Base-by-base conservation (phyloP, 1,284 basidiomycete species). In the Sparassis latifolia region DNA sequence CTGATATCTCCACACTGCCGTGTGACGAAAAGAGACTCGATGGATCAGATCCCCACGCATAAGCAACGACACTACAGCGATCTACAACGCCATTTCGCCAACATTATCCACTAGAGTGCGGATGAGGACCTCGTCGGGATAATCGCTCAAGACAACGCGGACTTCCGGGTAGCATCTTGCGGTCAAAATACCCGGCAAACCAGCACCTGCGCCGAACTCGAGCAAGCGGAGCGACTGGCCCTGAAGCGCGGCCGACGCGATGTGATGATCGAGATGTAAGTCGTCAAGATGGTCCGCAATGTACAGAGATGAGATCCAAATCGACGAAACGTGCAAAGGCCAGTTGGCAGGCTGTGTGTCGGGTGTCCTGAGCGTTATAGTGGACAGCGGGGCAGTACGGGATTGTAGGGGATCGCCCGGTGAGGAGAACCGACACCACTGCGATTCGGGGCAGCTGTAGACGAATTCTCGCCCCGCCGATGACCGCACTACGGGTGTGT, bases 121-220 rank as follows among this genome's bases (percentile, higher is more conserved):
- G 33, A 87, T 80, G 40, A 89, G 70, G n/a, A 65, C 56, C 30
- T 75, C 71, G 62, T 89, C 85, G 1, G 86, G 86, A 61, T 86
- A 89, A 63, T 89, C 86, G 58, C 77, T 86, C 41, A 73, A 71
- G 3, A 75, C 76, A 45, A 88, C 76, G 30, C 55, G 58, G 33
- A 73, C 63, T 46, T 67, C 58, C 33, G 62, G 10, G 59, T 73
- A 73, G 10, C 62, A 57, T 58, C 76, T 79, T 3, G 84, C 76
- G 56, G 87, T 71, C 35, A 78, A 63, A 48, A 89, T 84, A 35
- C 84, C 77, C 0, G 86, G 86, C 28, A 89, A 71, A 3, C 87
- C 87, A 0, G 85, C 81, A 2, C 79, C 81, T 1, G 86, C 83
- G 4, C 87, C 86, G 3, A 89, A 69, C 62, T 89, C 87, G 6